Conservation (phyloP, 768 basidiomycete species). For the Pleurotus cornucopiae region DNA sequence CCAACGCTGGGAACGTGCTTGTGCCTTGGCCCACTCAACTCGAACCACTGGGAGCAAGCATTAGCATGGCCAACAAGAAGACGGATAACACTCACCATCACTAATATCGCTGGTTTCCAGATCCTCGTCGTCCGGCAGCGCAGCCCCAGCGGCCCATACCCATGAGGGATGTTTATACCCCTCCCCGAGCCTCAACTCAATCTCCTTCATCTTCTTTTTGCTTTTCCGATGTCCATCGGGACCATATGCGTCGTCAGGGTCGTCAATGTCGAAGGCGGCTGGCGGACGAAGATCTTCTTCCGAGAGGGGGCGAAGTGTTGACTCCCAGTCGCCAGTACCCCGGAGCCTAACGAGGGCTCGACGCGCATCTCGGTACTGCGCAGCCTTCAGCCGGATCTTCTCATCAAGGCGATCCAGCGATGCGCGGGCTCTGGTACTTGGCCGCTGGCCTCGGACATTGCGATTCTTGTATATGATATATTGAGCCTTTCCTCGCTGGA, state of each 20-base stretch:
- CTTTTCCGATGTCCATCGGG: too few relatives aligned
- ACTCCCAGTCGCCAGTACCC: not conserved
- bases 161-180: too few relatives aligned
- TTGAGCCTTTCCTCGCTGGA: not conserved
- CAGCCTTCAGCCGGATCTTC: not conserved
- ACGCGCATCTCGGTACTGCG: not conserved
- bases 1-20: slow-evolving; percentile 14
- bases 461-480: not conserved
- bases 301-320: not conserved
- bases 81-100: too few relatives aligned
- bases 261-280: not conserved
- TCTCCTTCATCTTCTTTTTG: too few relatives aligned
- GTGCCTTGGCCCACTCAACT: slow-evolving; percentile 13
- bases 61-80: too few relatives aligned
- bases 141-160: not conserved
- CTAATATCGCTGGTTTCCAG: too few relatives aligned
- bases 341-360: not conserved
- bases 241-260: not conserved
- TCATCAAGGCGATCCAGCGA: not conserved
- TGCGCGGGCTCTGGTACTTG: not conserved
- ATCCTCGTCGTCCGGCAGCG: not conserved
- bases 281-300: not conserved
- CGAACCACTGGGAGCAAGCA: not conserved
- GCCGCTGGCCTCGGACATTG: not conserved
- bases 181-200: too few relatives aligned